Evolutionary conservation across 129 eudicot genomes (phyloP).

Genomic region (Artemisia annua): DNA sequence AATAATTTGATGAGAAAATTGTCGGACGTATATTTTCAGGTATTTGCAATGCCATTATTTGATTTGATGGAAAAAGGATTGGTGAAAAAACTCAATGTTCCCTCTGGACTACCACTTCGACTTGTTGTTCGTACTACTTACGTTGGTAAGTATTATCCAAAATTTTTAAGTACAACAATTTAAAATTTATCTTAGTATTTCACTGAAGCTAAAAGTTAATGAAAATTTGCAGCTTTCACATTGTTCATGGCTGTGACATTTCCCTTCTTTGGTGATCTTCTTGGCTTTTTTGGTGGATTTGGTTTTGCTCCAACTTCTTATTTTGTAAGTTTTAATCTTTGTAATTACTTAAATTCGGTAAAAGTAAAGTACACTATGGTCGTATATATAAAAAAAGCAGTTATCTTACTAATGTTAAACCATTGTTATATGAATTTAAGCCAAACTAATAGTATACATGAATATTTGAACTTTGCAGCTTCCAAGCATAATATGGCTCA

Average conservation of each 20-base stretch:
- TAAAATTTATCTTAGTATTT: background rate
- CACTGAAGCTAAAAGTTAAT: background rate
- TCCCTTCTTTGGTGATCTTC: conserved; percentile 97
- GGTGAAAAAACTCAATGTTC: no score
- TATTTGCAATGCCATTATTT: no score
- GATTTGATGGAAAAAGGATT: no score
- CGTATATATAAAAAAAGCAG: background rate
- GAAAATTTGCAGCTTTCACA: conserved; percentile 64
- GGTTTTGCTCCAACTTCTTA: conserved; percentile 96
- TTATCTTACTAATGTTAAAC: no score
- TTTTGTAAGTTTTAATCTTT: conserved; percentile 50
- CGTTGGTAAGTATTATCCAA: background rate
- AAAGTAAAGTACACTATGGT: no score
- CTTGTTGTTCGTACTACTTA: no score
- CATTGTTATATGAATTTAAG: background rate
- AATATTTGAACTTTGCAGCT: conserved; percentile 48
- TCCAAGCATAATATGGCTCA: conserved; percentile 87
- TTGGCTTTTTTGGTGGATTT: conserved; percentile 98
- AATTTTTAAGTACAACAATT: background rate
- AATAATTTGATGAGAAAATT: no score
- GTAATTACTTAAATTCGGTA: background rate
- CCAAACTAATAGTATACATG: background rate
- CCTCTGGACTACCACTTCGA: no score
- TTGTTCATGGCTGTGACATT: conserved; percentile 78
- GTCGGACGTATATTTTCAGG: no score